A percentile compares a stretch with the other conserved stretches of the same genome.
Conservation (phyloP, 495 filamentous ascomycete genomes). For the Friedmanniomyces simplex region DNA sequence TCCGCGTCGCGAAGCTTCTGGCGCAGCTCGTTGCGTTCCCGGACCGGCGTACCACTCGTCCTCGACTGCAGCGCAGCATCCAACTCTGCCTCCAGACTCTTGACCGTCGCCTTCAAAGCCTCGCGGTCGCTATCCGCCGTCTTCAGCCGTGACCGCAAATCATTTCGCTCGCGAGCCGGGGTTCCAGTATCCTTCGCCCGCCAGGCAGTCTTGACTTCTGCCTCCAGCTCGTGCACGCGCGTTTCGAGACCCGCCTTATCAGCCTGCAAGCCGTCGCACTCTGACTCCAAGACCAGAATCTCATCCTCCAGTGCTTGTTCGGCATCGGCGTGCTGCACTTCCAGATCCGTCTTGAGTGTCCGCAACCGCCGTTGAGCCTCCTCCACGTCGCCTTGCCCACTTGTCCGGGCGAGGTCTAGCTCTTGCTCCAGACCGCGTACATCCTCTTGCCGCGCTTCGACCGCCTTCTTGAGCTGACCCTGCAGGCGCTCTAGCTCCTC, state of each 20-base stretch:
- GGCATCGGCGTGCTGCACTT: slow-evolving; percentile 18
- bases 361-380: slow-evolving; percentile 24
- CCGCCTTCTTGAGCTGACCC: slow-evolving; percentile 1
- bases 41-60: slow-evolving; percentile 11
- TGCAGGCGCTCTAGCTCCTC: slow-evolving; percentile 12
- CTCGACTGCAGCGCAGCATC: slow-evolving; percentile 20
- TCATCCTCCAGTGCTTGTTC: slow-evolving; percentile 37
- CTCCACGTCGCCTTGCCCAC: slow-evolving; percentile 17
- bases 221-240: slow-evolving; percentile 47
- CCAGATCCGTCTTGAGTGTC: slow-evolving; percentile 19
- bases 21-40: slow-evolving; percentile 26
- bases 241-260: slow-evolving; percentile 42
- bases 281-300: slow-evolving; percentile 35
- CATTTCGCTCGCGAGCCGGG: slow-evolving; percentile 18
- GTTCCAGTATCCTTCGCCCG: slow-evolving; percentile 21
- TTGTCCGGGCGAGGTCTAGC: slow-evolving; percentile 16
- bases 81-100: slow-evolving; percentile 29
- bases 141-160: slow-evolving; percentile 13
- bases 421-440: slow-evolving; percentile 17
- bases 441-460: slow-evolving; percentile 13
- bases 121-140: slow-evolving; percentile 11
- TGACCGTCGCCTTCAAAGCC: slow-evolving; percentile 20
- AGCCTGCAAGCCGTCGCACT: slow-evolving; percentile 29
- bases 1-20: slow-evolving; percentile 26
- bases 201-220: slow-evolving; percentile 34